Evolutionary conservation across 1,139 yeast species (phyloP).

Genomic region (Yamadazyma taylorii): DNA sequence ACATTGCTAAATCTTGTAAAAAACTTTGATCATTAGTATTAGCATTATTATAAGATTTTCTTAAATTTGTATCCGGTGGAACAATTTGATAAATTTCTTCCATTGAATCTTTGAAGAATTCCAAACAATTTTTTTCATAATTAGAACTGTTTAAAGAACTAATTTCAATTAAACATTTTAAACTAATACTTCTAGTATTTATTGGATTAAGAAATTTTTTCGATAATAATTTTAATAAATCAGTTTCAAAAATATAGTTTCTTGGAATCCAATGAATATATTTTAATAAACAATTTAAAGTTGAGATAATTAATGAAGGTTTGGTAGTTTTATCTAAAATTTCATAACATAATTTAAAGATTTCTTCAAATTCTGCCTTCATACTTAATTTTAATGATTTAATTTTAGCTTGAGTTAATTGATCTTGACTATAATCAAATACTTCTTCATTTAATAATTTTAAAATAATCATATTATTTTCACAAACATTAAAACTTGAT

Average conservation of each 20-base stretch:
- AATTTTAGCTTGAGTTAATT: conserved; percentile 94
- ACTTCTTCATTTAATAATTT: conserved; percentile 92
- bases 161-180: conserved; percentile 92
- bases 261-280: conserved; percentile 95
- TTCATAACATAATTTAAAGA: conserved; percentile 89
- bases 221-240: conserved; percentile 68
- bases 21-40: conserved; percentile 87
- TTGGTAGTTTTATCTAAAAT: conserved; percentile 86
- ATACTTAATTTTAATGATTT: conserved; percentile 77
- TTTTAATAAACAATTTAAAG: conserved; percentile 77
- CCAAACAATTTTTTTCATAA: conserved; percentile 67
- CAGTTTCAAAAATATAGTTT: conserved; percentile 86
- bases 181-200: conserved; percentile 79
- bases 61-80: conserved; percentile 75
- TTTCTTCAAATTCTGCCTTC: conserved; percentile 89
- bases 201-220: conserved; percentile 75
- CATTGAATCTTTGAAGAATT: conserved; percentile 73
- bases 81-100: conserved; percentile 69
- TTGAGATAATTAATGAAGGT: conserved; percentile 79
- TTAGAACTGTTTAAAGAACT: conserved; percentile 62
- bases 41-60: conserved; percentile 71
- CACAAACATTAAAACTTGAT: conserved; percentile 90
- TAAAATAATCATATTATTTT: conserved; percentile 92
- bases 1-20: conserved; percentile 93
- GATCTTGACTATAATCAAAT: conserved; percentile 91